Evolutionary conservation across 192 early-diverging fungal species (phyloP).

Genomic region (Paraglomus brasilianum): DNA sequence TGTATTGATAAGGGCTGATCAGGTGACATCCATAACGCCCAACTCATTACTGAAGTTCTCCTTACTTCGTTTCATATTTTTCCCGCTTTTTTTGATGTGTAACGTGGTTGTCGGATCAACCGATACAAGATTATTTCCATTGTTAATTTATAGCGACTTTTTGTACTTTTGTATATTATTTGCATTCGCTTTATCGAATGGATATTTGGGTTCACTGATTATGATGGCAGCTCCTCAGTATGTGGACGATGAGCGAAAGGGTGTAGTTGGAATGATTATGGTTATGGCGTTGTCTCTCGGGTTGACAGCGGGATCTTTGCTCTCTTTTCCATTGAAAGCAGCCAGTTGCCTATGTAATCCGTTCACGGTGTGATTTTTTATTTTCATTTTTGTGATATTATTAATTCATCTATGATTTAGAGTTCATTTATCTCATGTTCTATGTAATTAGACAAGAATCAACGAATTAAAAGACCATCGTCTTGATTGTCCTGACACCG

Average conservation of each 20-base stretch:
- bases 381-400: too few relatives aligned
- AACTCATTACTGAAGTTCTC: conserved; percentile 48
- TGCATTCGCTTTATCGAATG: conserved; percentile 66
- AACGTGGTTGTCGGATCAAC: conserved; percentile 53
- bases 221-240: conserved; percentile 61
- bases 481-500: too few relatives aligned
- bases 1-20: conserved; percentile 46
- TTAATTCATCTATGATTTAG: too few relatives aligned
- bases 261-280: conserved; percentile 63
- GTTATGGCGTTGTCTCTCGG: conserved; percentile 65
- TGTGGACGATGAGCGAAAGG: conserved; percentile 44
- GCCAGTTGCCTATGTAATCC: conserved; percentile 38
- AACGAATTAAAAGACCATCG: too few relatives aligned
- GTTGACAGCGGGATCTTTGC: conserved; percentile 63
- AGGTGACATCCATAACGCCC: conserved; percentile 48
- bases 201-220: conserved; percentile 59
- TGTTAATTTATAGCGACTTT: conserved; percentile 45
- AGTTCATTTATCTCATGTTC: too few relatives aligned
- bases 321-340: conserved; percentile 50
- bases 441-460: too few relatives aligned
- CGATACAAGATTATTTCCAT: conserved; percentile 35
- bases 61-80: conserved; percentile 52
- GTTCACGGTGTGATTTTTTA: too few relatives aligned
- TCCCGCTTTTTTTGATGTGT: conserved; percentile 70
- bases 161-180: conserved; percentile 53